phyloP scores from a whole-genome alignment of 495 filamentous ascomycete genomes.

The Hypoxylon cercidicola region DNA sequence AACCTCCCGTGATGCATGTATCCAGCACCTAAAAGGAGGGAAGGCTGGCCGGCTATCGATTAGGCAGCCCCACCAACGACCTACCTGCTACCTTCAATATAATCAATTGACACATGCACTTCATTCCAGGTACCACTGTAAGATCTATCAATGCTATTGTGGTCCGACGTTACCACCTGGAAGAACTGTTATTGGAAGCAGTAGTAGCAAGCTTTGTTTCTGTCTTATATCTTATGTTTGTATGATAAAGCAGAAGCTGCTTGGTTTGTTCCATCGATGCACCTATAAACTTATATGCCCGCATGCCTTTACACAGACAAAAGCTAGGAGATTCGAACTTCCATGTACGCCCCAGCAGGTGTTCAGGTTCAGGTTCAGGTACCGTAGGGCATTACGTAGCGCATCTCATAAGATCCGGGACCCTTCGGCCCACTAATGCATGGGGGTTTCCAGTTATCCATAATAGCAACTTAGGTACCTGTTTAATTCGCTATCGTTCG shows the following conservation, averaged over 20 bases:
- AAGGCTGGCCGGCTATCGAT: slow-evolving; percentile 33
- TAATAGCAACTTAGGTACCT: not conserved
- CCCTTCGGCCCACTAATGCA: slow-evolving; percentile 39
- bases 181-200: not conserved
- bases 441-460: slow-evolving; percentile 19
- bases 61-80: slow-evolving; percentile 18
- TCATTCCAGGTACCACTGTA: slow-evolving; percentile 32
- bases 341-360: not conserved
- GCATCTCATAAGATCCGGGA: slow-evolving; percentile 35
- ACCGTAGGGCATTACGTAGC: slow-evolving; percentile 40
- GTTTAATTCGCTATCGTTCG: slow-evolving; percentile 32
- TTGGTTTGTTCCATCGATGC: no score
- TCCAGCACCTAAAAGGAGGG: slow-evolving; percentile 3
- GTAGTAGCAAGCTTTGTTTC: not conserved
- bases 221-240: not conserved
- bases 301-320: no score
- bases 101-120: not conserved
- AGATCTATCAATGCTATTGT: not conserved
- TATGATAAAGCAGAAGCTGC: no score
- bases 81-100: not conserved
- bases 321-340: not conserved
- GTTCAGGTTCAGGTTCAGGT: slow-evolving; percentile 12
- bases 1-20: slow-evolving; percentile 30
- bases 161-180: not conserved
- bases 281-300: no score